Base-by-base conservation (phyloP, 2,329 filamentous ascomycete species). In the Nigrospora oryzae region DNA sequence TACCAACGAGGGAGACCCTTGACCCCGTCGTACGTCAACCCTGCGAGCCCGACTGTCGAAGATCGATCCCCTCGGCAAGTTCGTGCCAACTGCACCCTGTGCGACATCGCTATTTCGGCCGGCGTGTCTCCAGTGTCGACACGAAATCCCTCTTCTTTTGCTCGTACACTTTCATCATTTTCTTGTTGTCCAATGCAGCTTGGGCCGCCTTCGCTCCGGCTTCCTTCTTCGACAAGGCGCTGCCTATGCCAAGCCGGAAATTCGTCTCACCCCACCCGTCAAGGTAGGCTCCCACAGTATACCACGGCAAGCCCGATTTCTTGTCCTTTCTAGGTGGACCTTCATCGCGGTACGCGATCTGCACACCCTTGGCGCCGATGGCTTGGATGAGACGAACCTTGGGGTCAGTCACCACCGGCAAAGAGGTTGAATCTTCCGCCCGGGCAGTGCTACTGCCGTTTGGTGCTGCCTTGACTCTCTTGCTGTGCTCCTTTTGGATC, bases 201-300 rank as follows among this genome's bases (percentile, higher is more conserved):
- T 68, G 63, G 1, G 86, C 86, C 1, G 86, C 86, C 51, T 76
- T 81, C 13, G 75, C 68, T 0, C 81, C 82, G 1, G 85, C 86
- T 46, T 87, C 82, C 46, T 76, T 79, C 64, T 89, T 89, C 44
- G 74, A 79, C 50, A 79, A 64, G 1, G 76, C 85, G 31, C 73
- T 75, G 0, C 84, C 86, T 38, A 69, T 70, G 0, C 81, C 86
- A 6, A 90, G 63, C 46, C 76, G 65, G 57, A 79, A 75, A 40
- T 76, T 67, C 31, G 70, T 73, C 61, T 84, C 80, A 5, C 84
- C 85, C 71, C 81, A 86, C 0, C 84, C 85, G 16, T 79, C 75
- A 28, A 89, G 65, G 53, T 79, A 85, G 0, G 79, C 73, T 1
- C 75, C 83, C 1, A 89, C 72, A 3, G 73, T 76, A 57, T 77